Evolutionary conservation across 805 yeast species (phyloP).

Genomic region (Kodamaea kakaduensis): DNA sequence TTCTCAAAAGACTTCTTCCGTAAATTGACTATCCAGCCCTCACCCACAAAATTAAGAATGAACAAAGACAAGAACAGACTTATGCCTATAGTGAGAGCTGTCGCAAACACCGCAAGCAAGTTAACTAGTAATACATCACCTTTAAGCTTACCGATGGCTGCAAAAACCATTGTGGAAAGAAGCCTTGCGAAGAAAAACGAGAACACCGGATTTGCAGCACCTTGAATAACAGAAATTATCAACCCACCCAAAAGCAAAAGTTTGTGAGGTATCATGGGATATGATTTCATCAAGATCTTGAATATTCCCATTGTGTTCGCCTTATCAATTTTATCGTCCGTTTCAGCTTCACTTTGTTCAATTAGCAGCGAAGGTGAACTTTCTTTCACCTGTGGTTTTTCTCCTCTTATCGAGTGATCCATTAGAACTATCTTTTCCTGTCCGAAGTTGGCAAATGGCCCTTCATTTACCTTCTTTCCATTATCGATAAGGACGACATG

Average conservation of each 20-base stretch:
- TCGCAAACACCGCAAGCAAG: conserved; percentile 60
- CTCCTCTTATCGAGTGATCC: not conserved
- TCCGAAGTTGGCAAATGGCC: conserved; percentile 6
- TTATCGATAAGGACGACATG: conserved; percentile 53
- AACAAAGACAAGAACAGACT: conserved; percentile 49
- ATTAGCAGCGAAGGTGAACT: not conserved
- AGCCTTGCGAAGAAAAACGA: conserved; percentile 74
- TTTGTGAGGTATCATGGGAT: conserved; percentile 17
- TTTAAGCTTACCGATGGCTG: conserved; percentile 26
- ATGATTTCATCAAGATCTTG: conserved; percentile 24
- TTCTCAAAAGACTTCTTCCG: conserved; percentile 47
- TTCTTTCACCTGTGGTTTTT: not conserved
- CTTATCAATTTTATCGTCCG: not conserved
- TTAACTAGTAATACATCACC: conserved; percentile 47
- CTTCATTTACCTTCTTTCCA: conserved; percentile 43
- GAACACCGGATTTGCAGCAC: conserved; percentile 69
- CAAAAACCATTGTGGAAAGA: conserved; percentile 58
- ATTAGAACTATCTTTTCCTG: conserved; percentile 1
- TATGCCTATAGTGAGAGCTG: conserved; percentile 63
- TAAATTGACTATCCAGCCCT: conserved; percentile 57
- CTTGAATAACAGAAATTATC: conserved; percentile 48
- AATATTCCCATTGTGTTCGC: conserved; percentile 15
- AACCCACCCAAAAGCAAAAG: conserved; percentile 47
- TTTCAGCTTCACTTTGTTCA: not conserved
- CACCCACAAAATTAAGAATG: conserved; percentile 56